A percentile compares a stretch with the other conserved stretches of the same genome.
Evolutionary conservation across 768 basidiomycete species (phyloP).

Genomic region (Amanita molliuscula): DNA sequence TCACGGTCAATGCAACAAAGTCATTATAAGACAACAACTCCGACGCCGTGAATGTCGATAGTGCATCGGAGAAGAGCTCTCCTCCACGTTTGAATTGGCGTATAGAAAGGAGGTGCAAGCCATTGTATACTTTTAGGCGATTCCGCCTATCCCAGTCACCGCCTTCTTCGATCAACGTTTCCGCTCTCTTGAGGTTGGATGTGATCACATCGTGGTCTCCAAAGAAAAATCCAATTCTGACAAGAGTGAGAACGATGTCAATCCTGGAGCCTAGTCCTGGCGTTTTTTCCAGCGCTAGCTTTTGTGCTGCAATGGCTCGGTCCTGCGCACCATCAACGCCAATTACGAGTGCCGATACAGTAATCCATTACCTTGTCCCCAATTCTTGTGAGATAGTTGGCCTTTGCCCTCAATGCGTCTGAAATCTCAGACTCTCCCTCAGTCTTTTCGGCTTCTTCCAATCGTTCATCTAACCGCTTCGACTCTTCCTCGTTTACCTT

Average conservation of each 20-base stretch:
- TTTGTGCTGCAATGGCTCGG: conserved; percentile 69
- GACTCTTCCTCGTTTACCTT: conserved; percentile 66
- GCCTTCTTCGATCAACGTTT: conserved; percentile 86
- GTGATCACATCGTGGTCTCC: conserved; percentile 65
- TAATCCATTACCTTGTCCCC: conserved; percentile 61
- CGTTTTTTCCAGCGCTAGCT: conserved; percentile 81
- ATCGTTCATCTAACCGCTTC: conserved; percentile 60
- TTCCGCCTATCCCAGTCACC: conserved; percentile 99
- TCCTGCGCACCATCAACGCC: conserved; percentile 36
- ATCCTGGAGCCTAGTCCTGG: conserved; percentile 90
- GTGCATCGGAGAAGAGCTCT: conserved; percentile 81
- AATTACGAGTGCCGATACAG: neutral
- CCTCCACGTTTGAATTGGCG: conserved; percentile 87
- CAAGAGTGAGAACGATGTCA: conserved; percentile 83
- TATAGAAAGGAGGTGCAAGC: conserved; percentile 73
- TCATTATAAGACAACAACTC: conserved; percentile 85
- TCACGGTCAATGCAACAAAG: conserved; percentile 78
- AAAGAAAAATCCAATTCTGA: conserved; percentile 88
- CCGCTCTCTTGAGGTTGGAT: conserved; percentile 65
- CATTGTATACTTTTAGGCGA: conserved; percentile 92
- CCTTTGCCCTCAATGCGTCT: conserved; percentile 76
- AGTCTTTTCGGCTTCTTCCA: conserved; percentile 81
- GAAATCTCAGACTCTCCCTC: conserved; percentile 92
- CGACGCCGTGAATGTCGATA: conserved; percentile 90
- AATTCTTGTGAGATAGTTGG: conserved; percentile 79